Percentiles rank a stretch among this genome's conserved stretches.
Conservation (phyloP, 2,329 filamentous ascomycete species). For the Fusarium chlamydosporum region DNA sequence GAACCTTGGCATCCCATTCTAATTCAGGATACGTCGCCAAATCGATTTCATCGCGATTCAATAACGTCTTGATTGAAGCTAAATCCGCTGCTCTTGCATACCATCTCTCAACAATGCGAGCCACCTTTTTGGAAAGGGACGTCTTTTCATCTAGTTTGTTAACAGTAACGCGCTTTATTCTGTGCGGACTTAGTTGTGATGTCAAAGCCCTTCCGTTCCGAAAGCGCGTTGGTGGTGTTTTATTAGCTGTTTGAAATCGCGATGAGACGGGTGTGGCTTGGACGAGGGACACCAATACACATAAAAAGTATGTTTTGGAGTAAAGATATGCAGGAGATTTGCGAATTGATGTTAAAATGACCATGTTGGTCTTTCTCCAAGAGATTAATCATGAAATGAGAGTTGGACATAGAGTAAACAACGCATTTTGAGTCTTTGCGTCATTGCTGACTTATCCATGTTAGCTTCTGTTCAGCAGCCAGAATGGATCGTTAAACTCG, state of each 20-base stretch:
- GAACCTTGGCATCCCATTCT: slow-evolving; percentile 39
- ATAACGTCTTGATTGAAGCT: slow-evolving; percentile 21
- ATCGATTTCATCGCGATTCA: slow-evolving; percentile 34
- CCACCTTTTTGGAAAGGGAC: neutral
- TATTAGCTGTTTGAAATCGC: slow-evolving; percentile 8
- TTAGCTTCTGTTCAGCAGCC: neutral
- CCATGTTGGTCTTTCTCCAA: slow-evolving; percentile 27
- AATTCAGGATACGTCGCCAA: slow-evolving; percentile 40
- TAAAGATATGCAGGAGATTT: slow-evolving; percentile 48
- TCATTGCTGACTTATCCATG: slow-evolving; percentile 21
- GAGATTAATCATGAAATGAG: neutral
- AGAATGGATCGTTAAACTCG: neutral
- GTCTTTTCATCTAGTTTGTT: accelerated
- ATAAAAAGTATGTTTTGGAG: slow-evolving; percentile 44
- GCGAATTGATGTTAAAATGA: slow-evolving; percentile 41
- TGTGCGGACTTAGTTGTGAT: neutral
- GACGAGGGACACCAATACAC: slow-evolving; percentile 42
- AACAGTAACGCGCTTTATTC: accelerated
- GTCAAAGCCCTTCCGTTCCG: neutral
- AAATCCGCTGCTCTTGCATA: slow-evolving; percentile 38
- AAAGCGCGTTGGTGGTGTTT: neutral
- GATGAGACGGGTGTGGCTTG: slow-evolving; percentile 45
- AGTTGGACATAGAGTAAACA: neutral
- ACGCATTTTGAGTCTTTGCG: slow-evolving; percentile 4
- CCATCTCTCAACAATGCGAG: slow-evolving; percentile 29